Evolutionary conservation across 192 early-diverging fungal genomes (phyloP).

Genomic region (Coemansia nantahalensis): DNA sequence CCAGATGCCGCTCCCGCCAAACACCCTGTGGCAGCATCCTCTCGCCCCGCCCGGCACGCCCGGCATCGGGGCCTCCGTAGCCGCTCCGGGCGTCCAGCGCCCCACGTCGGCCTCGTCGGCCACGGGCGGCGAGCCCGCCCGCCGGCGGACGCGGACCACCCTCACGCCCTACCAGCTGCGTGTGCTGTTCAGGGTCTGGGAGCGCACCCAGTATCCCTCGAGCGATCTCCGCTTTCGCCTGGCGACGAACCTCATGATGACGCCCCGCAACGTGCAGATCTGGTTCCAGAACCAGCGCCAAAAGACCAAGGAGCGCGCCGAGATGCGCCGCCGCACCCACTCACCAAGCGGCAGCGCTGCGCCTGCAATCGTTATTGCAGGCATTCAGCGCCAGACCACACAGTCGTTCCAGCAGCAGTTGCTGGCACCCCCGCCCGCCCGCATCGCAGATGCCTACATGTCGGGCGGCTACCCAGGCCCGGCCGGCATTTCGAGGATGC

Average conservation of each 20-base stretch:
- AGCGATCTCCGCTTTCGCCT: constrained; percentile 70
- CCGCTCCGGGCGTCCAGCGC: constrained; percentile 1
- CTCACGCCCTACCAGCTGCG: constrained; percentile 61
- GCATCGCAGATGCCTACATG: constrained; percentile 2
- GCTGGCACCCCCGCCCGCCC: background rate
- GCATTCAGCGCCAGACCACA: constrained; percentile 8
- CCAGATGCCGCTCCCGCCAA: constrained; percentile 25
- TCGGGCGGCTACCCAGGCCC: constrained; percentile 15
- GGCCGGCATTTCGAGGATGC: constrained; percentile 23
- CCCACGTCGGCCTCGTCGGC: constrained; percentile 4
- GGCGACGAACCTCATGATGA: constrained; percentile 72
- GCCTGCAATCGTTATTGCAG: background rate
- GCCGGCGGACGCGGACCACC: constrained; percentile 54
- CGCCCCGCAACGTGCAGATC: constrained; percentile 81
- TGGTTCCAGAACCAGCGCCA: constrained; percentile 95
- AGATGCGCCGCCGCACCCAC: constrained; percentile 51
- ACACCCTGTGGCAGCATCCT: constrained; percentile 17
- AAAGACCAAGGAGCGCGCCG: constrained; percentile 58
- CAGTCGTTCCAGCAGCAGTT: constrained; percentile 8
- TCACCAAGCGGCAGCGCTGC: constrained; percentile 33
- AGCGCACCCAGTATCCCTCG: constrained; percentile 69
- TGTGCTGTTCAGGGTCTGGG: constrained; percentile 60
- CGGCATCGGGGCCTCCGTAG: background rate
- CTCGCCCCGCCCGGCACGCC: background rate
- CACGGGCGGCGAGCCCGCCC: constrained; percentile 20